phyloP scores from a whole-genome alignment of 306 rosid genomes.

The Cyamopsis tetragonoloba region DNA sequence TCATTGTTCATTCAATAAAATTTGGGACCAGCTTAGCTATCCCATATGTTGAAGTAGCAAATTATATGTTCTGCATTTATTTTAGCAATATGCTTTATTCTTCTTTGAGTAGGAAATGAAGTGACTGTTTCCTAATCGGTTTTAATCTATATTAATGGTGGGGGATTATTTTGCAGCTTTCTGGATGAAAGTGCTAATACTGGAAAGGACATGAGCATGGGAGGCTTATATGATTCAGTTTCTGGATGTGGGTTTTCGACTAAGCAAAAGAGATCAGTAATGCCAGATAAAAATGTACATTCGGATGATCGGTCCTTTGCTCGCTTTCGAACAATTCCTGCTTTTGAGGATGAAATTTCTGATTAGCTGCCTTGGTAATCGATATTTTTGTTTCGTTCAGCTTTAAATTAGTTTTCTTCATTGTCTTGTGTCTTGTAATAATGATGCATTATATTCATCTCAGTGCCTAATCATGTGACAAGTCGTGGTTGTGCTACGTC shows the following conservation, averaged over 20 bases:
- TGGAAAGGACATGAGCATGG: slow-evolving; percentile 67
- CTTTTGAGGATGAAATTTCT: slow-evolving; percentile 48
- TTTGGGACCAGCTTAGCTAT: slow-evolving; percentile 4
- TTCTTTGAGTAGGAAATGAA: neutral
- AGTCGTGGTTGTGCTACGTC: slow-evolving; percentile 14
- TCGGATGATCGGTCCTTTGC: slow-evolving; percentile 45
- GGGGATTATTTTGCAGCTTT: slow-evolving; percentile 45
- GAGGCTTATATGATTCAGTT: slow-evolving; percentile 63
- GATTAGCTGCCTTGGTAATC: slow-evolving; percentile 34
- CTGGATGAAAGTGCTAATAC: slow-evolving; percentile 40
- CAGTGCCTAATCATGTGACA: slow-evolving; percentile 15
- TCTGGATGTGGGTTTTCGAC: slow-evolving; percentile 62
- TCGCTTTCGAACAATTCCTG: slow-evolving; percentile 69
- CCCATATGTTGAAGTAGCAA: neutral
- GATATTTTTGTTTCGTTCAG: neutral
- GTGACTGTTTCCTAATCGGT: neutral
- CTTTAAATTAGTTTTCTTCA: neutral
- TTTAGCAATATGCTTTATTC: neutral
- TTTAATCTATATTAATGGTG: neutral
- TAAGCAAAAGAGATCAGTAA: slow-evolving; percentile 57
- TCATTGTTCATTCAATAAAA: slow-evolving; percentile 5
- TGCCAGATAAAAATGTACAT: slow-evolving; percentile 40
- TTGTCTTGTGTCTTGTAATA: neutral
- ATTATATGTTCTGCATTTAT: neutral
- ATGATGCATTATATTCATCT: neutral